phyloP scores from a whole-genome alignment of 257 asterid genomes.

The Apocynum venetum region DNA sequence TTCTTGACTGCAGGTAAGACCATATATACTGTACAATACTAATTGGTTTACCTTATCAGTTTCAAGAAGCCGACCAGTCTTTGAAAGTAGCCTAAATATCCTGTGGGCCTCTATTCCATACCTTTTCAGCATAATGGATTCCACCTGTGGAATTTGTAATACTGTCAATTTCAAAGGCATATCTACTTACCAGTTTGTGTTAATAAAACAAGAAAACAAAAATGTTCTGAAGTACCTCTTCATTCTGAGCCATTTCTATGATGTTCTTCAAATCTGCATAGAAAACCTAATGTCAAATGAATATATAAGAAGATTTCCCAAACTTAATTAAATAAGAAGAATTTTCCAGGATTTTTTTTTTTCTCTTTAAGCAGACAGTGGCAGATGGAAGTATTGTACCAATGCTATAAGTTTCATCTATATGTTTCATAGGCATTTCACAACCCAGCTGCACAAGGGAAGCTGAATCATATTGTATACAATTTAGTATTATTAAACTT shows the following conservation, averaged over 20 bases:
- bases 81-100: constrained; percentile 70
- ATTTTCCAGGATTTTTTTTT: background rate
- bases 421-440: constrained; percentile 33
- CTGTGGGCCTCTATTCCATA: constrained; percentile 81
- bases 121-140: constrained; percentile 70
- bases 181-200: background rate
- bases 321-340: background rate
- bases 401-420: constrained; percentile 55
- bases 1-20: constrained; percentile 3
- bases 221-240: constrained; percentile 52
- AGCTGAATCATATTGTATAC: constrained; percentile 15
- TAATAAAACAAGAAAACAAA: background rate
- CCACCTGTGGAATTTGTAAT: constrained; percentile 53
- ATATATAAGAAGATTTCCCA: background rate
- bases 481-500: background rate
- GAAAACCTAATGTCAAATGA: background rate
- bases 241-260: constrained; percentile 66
- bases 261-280: constrained; percentile 71
- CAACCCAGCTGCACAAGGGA: constrained; percentile 71
- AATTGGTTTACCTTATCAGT: constrained; percentile 65
- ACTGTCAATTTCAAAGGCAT: constrained; percentile 16
- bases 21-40: background rate
- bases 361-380: constrained; percentile 7
- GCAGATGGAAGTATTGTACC: constrained; percentile 37
- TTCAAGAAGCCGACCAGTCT: constrained; percentile 48